Percentiles rank a stretch among this genome's conserved stretches.
phyloP scores from a whole-genome alignment of 805 yeast genomes.

The Millerozyma miso region DNA sequence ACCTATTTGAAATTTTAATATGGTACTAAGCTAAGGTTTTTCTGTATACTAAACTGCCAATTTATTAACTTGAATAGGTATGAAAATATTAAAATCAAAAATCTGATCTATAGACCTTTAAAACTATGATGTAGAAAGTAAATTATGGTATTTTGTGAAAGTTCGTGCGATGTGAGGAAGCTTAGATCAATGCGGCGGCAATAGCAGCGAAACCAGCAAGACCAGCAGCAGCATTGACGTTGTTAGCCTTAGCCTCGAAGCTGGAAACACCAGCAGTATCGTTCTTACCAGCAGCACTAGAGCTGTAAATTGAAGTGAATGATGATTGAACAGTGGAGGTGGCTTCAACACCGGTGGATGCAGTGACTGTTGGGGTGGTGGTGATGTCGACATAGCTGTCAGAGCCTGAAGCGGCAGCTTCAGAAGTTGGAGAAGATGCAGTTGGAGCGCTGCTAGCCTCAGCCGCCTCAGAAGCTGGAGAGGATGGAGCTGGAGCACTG shows the following conservation, averaged over 20 bases:
- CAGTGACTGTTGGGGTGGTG: slow-evolving; percentile 45
- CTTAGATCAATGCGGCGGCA: slow-evolving; percentile 36
- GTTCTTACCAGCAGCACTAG: slow-evolving; percentile 10
- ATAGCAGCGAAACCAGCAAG: slow-evolving; percentile 39
- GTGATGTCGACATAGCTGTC: slow-evolving; percentile 46
- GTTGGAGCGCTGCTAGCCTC: slow-evolving; percentile 9
- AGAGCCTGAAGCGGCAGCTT: slow-evolving; percentile 12
- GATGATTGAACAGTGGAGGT: slow-evolving; percentile 37
- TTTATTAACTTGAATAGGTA: slow-evolving; percentile 4
- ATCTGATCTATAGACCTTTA: no score
- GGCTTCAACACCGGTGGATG: slow-evolving; percentile 45
- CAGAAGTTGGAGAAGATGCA: slow-evolving; percentile 10
- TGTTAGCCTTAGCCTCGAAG: slow-evolving; percentile 31
- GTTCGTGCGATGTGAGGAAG: not conserved
- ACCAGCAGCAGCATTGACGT: slow-evolving; percentile 25
- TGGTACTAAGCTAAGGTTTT: no score
- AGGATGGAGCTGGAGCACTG: slow-evolving; percentile 8
- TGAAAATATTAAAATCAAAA: no score
- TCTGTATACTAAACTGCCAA: not conserved
- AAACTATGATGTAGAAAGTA: no score
- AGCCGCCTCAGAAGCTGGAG: not conserved
- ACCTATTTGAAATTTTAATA: no score
- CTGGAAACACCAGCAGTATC: slow-evolving; percentile 14
- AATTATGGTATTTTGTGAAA: no score
- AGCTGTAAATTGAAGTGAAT: slow-evolving; percentile 27